These are phyloP conservation scores for Rhynchosporium graminicola DNA, from an alignment of 2,329 filamentous ascomycete genomes.

Conservation along the genomic window DNA sequence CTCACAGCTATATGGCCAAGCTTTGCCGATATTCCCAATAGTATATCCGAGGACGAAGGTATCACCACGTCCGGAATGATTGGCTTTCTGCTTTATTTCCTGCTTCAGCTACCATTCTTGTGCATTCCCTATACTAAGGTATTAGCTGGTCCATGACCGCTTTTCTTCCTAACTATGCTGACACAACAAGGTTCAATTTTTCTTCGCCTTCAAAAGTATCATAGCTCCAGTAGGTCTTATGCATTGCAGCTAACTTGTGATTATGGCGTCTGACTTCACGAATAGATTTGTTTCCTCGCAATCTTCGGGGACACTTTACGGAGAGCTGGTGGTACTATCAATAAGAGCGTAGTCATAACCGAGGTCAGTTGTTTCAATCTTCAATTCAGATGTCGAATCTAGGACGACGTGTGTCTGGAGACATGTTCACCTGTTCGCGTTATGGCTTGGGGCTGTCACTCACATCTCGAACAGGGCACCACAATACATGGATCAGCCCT, in stretches of 20 bases:
- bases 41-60: constrained; percentile 49
- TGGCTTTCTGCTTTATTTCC: constrained; percentile 28
- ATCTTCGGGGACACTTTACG: constrained; percentile 20
- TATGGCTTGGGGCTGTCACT: background rate
- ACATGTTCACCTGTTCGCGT: too few species aligned
- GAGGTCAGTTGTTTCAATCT: background rate
- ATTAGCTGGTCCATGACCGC: background rate
- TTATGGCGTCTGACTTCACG: too few species aligned
- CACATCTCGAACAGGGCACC: background rate
- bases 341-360: constrained; percentile 22
- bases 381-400: background rate
- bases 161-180: background rate
- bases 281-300: constrained; percentile 21
- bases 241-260: background rate
- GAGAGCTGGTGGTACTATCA: constrained; percentile 27
- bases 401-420: too few species aligned
- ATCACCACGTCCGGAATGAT: constrained; percentile 57
- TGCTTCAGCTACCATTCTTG: constrained; percentile 47
- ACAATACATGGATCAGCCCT: constrained; percentile 18
- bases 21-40: constrained; percentile 54
- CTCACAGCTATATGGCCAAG: constrained; percentile 54
- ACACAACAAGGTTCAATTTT: constrained; percentile 45
- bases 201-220: constrained; percentile 52
- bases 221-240: constrained; percentile 21
- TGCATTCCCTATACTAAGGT: constrained; percentile 49